A percentile compares a stretch with the other conserved stretches of the same genome.
Evolutionary conservation across 495 filamentous ascomycete species (phyloP).

Genomic region (Penicillium desertorum): DNA sequence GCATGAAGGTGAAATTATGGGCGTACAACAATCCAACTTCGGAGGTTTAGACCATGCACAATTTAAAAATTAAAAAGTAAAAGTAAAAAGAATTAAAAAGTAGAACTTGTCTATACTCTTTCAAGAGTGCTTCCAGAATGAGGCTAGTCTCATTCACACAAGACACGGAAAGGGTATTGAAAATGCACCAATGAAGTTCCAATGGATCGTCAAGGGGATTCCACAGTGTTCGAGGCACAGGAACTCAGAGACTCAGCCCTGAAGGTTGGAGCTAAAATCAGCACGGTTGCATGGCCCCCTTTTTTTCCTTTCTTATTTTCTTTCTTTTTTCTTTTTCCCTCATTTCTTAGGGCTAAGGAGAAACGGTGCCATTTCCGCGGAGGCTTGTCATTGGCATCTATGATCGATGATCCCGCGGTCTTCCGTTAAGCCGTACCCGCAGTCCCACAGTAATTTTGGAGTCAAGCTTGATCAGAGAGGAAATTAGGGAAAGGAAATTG

Average conservation of each 20-base stretch:
- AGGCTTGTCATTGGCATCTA: constrained; percentile 22
- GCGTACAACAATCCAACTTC: constrained; percentile 3
- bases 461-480: neutral
- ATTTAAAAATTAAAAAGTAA: neutral
- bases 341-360: constrained; percentile 18
- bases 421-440: constrained; percentile 29
- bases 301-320: constrained; percentile 3
- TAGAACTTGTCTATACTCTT: neutral
- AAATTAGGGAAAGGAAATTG: neutral
- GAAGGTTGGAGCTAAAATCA: constrained; percentile 29
- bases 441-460: constrained; percentile 13
- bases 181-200: constrained; percentile 7
- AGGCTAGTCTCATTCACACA: constrained; percentile 20
- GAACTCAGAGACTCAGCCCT: constrained; percentile 22
- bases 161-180: neutral
- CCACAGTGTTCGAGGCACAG: constrained; percentile 5
- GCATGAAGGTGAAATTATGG: constrained; percentile 11
- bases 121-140: constrained; percentile 26
- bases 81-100: neutral
- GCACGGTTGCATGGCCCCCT: constrained; percentile 20
- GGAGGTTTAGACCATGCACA: constrained; percentile 8
- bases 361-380: constrained; percentile 25
- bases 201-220: constrained; percentile 13
- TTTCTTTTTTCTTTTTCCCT: neutral
- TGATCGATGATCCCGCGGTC: constrained; percentile 37